These are phyloP conservation scores for Rhizopogon roseolus DNA, from an alignment of 768 basidiomycete genomes.

Conservation along the genomic window DNA sequence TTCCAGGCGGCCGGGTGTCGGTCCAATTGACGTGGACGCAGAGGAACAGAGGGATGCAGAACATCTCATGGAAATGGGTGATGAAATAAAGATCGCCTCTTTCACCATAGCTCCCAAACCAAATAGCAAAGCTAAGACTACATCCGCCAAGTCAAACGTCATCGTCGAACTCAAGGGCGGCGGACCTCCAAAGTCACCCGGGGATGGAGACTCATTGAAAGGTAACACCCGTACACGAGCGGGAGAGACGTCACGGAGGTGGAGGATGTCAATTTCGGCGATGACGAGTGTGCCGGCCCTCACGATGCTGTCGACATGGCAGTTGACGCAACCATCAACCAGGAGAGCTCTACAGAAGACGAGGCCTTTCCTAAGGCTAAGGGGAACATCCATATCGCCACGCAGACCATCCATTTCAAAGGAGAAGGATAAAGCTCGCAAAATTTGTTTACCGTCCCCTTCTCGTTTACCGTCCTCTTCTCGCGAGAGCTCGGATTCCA, in stretches of 20 bases:
- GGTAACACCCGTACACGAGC: conserved; percentile 7
- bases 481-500: background rate
- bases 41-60: conserved; percentile 18
- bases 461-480: background rate
- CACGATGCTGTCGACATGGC: conserved; percentile 6
- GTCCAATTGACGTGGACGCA: conserved; percentile 13
- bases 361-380: background rate
- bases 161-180: background rate
- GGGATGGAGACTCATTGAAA: too few species aligned
- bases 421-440: background rate
- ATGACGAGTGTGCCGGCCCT: conserved; percentile 5
- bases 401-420: background rate
- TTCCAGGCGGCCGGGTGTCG: conserved; percentile 27
- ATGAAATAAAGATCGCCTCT: background rate
- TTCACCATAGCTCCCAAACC: background rate
- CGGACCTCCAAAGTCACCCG: too few species aligned
- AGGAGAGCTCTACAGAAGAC: background rate
- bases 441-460: background rate
- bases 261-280: conserved; percentile 16
- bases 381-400: background rate
- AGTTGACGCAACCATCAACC: background rate
- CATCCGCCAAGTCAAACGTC: background rate
- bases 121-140: background rate
- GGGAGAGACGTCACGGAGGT: conserved; percentile 19
- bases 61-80: background rate